Evolutionary conservation across 1,139 yeast genomes (phyloP).

Genomic region (Candida sanyaensis): DNA sequence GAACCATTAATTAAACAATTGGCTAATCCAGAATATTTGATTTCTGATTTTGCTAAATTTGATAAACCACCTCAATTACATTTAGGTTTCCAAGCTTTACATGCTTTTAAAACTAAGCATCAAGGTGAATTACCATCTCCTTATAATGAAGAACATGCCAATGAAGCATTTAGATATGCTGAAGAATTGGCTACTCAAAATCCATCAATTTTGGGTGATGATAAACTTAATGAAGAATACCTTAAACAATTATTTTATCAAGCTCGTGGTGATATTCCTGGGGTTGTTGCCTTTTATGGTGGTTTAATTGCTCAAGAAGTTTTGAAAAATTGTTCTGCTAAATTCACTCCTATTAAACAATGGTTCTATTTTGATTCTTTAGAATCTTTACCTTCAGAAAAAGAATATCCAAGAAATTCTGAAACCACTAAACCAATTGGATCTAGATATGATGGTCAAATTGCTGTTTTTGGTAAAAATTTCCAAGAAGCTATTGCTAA

Average conservation of each 20-base stretch:
- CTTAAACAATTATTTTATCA: slow-evolving; percentile 77
- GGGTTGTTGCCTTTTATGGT: slow-evolving; percentile 86
- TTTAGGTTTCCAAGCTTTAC: slow-evolving; percentile 87
- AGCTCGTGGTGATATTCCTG: slow-evolving; percentile 91
- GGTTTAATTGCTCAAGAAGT: slow-evolving; percentile 97
- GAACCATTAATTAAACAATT: slow-evolving; percentile 67
- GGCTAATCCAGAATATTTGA: slow-evolving; percentile 71
- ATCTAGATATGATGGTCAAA: slow-evolving; percentile 88
- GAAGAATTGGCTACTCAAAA: slow-evolving; percentile 59
- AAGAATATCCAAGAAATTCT: slow-evolving; percentile 60
- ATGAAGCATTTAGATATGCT: slow-evolving; percentile 62
- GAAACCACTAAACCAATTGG: slow-evolving; percentile 74
- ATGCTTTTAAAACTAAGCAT: slow-evolving; percentile 66
- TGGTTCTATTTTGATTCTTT: slow-evolving; percentile 91
- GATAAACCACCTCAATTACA: slow-evolving; percentile 91
- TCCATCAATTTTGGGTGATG: slow-evolving; percentile 59
- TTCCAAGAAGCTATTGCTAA: slow-evolving; percentile 76
- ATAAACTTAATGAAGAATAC: slow-evolving; percentile 61
- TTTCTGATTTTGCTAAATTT: slow-evolving; percentile 90
- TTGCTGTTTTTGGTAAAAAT: slow-evolving; percentile 87
- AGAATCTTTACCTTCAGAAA: slow-evolving; percentile 76
- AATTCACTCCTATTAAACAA: slow-evolving; percentile 88
- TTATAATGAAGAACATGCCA: slow-evolving; percentile 72
- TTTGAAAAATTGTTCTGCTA: slow-evolving; percentile 90
- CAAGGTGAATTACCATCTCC: slow-evolving; percentile 76